Percentiles rank a stretch among this genome's conserved stretches.
Evolutionary conservation across 2,329 filamentous ascomycete species (phyloP).

Genomic region (Colletotrichum acutatum): DNA sequence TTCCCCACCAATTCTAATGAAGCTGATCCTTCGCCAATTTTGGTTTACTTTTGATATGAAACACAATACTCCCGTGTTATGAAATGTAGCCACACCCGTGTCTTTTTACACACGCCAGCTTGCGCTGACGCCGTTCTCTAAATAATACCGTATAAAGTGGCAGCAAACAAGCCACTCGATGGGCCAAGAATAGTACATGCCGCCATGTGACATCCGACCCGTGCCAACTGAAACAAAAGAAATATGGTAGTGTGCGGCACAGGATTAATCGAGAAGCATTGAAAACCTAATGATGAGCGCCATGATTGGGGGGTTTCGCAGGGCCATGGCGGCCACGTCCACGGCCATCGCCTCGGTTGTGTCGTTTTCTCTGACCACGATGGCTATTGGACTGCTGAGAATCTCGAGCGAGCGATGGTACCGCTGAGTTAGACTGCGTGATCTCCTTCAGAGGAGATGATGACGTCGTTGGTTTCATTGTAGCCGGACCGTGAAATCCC

Average conservation of each 20-base stretch:
- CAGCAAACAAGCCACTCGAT: not conserved
- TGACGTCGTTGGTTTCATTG: not conserved
- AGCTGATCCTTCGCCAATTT: not conserved
- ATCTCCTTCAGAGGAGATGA: not conserved
- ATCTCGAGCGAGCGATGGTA: not conserved
- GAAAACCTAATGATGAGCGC: not conserved
- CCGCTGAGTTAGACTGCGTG: not conserved
- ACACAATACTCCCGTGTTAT: not conserved
- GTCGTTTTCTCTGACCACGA: not conserved
- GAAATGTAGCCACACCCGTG: not conserved
- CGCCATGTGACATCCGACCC: not conserved
- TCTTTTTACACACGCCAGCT: not conserved
- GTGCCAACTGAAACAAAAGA: not conserved
- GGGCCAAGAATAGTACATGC: not conserved
- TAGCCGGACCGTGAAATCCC: not conserved
- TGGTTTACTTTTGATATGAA: not conserved
- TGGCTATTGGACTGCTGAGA: not conserved
- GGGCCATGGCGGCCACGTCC: constrained; percentile 19
- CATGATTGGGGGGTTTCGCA: not conserved
- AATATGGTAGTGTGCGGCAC: not conserved
- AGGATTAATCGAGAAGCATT: not conserved
- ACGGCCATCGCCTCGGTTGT: constrained; percentile 12
- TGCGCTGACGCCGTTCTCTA: not conserved
- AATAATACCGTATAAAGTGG: not conserved
- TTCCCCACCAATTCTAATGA: not conserved